These are phyloP conservation scores for Penicillium sp. DNA, from an alignment of 2,329 filamentous ascomycete species.

Conservation along the genomic window DNA sequence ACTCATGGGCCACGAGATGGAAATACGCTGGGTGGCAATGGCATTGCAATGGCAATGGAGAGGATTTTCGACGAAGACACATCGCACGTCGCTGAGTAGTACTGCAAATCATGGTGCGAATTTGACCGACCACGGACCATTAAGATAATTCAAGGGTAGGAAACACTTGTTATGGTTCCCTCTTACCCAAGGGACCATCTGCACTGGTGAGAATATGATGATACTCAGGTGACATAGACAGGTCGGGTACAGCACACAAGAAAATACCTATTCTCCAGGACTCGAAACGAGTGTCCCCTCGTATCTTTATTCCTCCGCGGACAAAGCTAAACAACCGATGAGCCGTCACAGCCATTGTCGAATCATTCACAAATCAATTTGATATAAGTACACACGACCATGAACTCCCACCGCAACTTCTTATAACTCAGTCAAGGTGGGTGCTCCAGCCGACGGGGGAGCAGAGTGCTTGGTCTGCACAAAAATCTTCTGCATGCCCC, in stretches of 20 bases:
- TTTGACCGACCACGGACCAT: background rate
- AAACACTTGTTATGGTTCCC: background rate
- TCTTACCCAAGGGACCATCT: background rate
- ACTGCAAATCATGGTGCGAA: background rate
- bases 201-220: too few relatives aligned
- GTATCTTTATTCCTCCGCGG: background rate
- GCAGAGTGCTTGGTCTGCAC: slow-evolving; percentile 61
- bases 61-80: background rate
- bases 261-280: background rate
- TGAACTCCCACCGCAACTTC: too few relatives aligned
- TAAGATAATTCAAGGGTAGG: background rate
- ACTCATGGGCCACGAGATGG: background rate
- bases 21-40: background rate
- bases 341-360: background rate
- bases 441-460: slow-evolving; percentile 54
- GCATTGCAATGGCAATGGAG: background rate
- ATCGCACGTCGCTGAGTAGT: background rate
- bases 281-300: background rate
- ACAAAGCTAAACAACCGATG: background rate
- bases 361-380: background rate
- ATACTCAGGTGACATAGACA: background rate
- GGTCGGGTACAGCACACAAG: too few relatives aligned
- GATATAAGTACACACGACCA: background rate
- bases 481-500: slow-evolving; percentile 80
- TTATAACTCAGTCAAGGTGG: slow-evolving; percentile 49